A percentile compares a stretch with the other conserved stretches of the same genome.
Conservation (phyloP, 176 grass and related monocot species). For the Elymus sibiricus region DNA sequence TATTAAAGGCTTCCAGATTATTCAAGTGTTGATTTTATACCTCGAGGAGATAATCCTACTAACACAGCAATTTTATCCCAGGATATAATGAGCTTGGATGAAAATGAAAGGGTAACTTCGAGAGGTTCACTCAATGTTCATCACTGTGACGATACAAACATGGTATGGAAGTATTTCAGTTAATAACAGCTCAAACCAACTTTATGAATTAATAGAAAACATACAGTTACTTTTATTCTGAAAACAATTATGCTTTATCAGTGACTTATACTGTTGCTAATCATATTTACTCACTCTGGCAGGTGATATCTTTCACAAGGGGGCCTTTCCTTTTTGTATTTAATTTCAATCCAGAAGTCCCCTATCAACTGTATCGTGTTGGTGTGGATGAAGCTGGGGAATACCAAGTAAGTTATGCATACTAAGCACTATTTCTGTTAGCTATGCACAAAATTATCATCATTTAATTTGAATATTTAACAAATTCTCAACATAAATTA, state of each 20-base stretch:
- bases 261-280: neutral
- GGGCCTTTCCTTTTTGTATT: conserved; percentile 79
- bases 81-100: conserved; percentile 87
- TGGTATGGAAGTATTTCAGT: conserved; percentile 52
- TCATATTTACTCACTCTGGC: conserved; percentile 7
- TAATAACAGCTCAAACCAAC: conserved; percentile 15
- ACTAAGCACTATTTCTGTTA: neutral
- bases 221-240: neutral
- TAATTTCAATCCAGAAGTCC: conserved; percentile 79
- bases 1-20: conserved; percentile 18
- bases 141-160: conserved; percentile 76
- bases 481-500: neutral
- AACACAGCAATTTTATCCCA: conserved; percentile 32
- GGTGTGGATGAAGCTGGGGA: conserved; percentile 98
- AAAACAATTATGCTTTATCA: neutral
- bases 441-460: neutral
- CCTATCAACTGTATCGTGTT: conserved; percentile 49
- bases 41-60: conserved; percentile 5
- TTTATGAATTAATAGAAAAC: neutral
- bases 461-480: neutral
- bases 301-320: conserved; percentile 82
- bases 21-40: neutral
- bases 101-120: conserved; percentile 70
- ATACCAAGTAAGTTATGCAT: conserved; percentile 53
- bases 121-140: conserved; percentile 66